phyloP scores from a whole-genome alignment of 148 eudicot genomes.

The Persicaria tinctoria region DNA sequence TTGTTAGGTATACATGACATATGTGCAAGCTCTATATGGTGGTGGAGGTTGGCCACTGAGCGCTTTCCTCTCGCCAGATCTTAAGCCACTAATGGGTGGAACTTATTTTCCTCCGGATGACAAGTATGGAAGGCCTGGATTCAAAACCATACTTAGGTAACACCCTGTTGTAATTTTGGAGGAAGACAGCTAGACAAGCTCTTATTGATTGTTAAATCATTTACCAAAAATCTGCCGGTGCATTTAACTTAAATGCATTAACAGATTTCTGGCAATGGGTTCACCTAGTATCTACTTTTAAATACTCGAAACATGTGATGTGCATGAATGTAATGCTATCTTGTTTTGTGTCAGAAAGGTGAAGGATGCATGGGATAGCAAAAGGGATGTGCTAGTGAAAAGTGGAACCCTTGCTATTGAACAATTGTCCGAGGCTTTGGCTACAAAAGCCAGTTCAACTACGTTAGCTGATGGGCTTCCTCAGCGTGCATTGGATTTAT shows the following conservation, averaged over 20 bases:
- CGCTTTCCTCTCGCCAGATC: constrained; percentile 86
- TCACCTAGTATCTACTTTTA: not conserved
- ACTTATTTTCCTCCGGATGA: constrained; percentile 97
- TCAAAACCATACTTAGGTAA: constrained; percentile 87
- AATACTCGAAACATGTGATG: not conserved
- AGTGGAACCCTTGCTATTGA: constrained; percentile 91
- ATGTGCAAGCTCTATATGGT: constrained; percentile 90
- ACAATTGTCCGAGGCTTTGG: constrained; percentile 82
- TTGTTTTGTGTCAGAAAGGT: constrained; percentile 56
- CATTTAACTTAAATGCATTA: not conserved
- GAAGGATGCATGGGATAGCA: constrained; percentile 87
- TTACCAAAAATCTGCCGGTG: too few species aligned
- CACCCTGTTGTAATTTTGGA: not conserved
- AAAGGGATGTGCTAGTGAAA: constrained; percentile 56
- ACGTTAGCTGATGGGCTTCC: constrained; percentile 59
- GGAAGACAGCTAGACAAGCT: not conserved
- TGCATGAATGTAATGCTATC: not conserved
- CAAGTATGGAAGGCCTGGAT: constrained; percentile 86
- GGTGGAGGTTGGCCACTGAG: constrained; percentile 98
- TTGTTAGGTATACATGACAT: constrained; percentile 91
- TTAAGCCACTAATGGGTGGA: constrained; percentile 97
- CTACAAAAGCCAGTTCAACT: constrained; percentile 50
- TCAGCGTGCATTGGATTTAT: constrained; percentile 46
- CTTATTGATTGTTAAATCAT: not conserved
- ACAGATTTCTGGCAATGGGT: not conserved